Conservation (phyloP, 768 basidiomycete species). For the Omphalotus guepiniiformis region DNA sequence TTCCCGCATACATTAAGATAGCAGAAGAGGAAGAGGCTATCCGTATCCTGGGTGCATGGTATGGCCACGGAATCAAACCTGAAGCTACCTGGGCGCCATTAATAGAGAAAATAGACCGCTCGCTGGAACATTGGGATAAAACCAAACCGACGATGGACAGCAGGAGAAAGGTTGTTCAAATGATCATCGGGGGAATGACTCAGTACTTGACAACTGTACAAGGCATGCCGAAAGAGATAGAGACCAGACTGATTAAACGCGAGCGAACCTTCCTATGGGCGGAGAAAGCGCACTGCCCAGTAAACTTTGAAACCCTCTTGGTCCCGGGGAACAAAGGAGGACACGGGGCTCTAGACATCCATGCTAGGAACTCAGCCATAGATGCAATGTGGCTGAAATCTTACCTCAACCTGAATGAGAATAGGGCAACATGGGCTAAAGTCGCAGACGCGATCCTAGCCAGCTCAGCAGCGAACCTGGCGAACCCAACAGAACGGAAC, state of each 20-base stretch:
- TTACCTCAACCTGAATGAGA: conserved; percentile 8
- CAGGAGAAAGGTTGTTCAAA: conserved; percentile 17
- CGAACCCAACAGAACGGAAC: not conserved
- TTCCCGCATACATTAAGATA: conserved; percentile 22
- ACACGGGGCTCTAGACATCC: conserved; percentile 1
- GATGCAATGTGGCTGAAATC: conserved; percentile 11
- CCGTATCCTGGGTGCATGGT: conserved; percentile 26
- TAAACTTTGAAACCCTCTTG: not conserved
- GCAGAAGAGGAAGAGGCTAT: conserved; percentile 23
- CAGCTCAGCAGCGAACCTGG: not conserved
- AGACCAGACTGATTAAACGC: conserved; percentile 7
- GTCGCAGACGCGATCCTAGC: conserved; percentile 2
- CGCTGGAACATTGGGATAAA: conserved; percentile 19
- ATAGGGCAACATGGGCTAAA: conserved; percentile 6
- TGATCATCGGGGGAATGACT: conserved; percentile 26
- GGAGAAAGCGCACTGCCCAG: not conserved
- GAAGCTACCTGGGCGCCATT: conserved; percentile 21
- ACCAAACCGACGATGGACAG: conserved; percentile 28
- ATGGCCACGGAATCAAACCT: conserved; percentile 25
- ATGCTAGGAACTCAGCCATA: conserved; percentile 10
- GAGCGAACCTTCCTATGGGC: conserved; percentile 2
- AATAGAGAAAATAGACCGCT: conserved; percentile 21
- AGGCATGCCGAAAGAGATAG: conserved; percentile 28
- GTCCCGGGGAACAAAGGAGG: conserved; percentile 4
- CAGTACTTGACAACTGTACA: conserved; percentile 32